These are phyloP conservation scores for Rugosomyces carneus DNA, from an alignment of 1,284 basidiomycete genomes.

Conservation along the genomic window DNA sequence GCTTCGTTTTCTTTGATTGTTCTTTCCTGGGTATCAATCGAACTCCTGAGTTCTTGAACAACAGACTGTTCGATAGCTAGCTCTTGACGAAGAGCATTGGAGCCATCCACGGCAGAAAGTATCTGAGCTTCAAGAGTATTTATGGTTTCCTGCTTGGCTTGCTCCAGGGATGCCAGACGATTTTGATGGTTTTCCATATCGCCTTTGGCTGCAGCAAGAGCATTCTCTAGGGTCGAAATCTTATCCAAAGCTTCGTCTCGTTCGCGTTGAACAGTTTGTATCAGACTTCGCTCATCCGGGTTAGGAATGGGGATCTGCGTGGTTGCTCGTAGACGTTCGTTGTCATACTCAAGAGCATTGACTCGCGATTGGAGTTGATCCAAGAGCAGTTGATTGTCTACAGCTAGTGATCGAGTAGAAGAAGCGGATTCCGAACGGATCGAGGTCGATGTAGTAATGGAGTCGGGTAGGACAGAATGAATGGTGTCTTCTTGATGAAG, in stretches of 20 bases:
- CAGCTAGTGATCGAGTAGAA: constrained; percentile 25
- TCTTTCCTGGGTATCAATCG: constrained; percentile 45
- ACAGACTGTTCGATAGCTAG: constrained; percentile 42
- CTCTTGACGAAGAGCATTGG: constrained; percentile 22
- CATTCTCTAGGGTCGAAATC: constrained; percentile 42
- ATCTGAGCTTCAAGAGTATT: constrained; percentile 46
- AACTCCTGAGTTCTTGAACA: constrained; percentile 40
- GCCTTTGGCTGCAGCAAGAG: constrained; percentile 40
- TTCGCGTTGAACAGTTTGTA: constrained; percentile 36
- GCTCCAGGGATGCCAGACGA: constrained; percentile 45
- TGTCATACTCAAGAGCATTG: constrained; percentile 55
- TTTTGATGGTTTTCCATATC: constrained; percentile 45
- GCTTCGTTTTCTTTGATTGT: constrained; percentile 42
- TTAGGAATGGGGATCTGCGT: constrained; percentile 18
- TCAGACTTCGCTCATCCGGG: constrained; percentile 26
- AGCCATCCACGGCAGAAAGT: constrained; percentile 29
- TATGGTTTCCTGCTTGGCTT: constrained; percentile 35
- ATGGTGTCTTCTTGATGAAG: background rate
- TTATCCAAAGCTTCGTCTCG: constrained; percentile 38
- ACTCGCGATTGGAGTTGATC: constrained; percentile 46
- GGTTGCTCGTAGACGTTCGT: constrained; percentile 31
- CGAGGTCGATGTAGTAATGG: constrained; percentile 16
- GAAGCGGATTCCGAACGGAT: constrained; percentile 28
- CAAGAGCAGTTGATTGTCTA: constrained; percentile 28
- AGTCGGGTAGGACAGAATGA: background rate